Base-by-base conservation (phyloP, 768 basidiomycete species). In the Vararia minispora region DNA sequence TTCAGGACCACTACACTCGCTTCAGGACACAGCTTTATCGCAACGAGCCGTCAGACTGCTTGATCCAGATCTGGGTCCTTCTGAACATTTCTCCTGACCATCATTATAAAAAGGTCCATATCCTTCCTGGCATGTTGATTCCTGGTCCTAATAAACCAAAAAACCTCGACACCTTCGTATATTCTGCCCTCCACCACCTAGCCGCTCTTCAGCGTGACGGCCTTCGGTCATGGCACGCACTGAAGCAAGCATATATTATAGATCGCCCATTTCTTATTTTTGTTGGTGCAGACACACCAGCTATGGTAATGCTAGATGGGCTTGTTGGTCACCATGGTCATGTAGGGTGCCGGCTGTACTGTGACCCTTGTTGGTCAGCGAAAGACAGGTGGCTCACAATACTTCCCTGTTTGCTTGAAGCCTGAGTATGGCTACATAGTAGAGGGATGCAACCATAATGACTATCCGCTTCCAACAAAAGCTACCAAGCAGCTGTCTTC, bases 61-160 rank as follows among this genome's bases (percentile, higher is more conserved):
- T 58, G 56, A 50, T 60, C 0, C 54, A 50, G 8, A 61, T 66
- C 0, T 65, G 60, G 61, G 35, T 67, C 2, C 33, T 68, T 1
- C n/a, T n/a, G n/a, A n/a, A 64, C 39, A 38, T 58, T 1, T 17
- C 41, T 0, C 66, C 60, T 0, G 45, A 51, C 10, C n/a, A 37
- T 6, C 46, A 53, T 0, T 60, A 57, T 43, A 58, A 58, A 33
- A 62, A 59, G 28, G 39, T 43, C 14, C 42, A 51, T 39, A 49
- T 66, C 2, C 34, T 61, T 34, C 59, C 57, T 26, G 54, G 54
- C 8, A 41, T 50, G 0, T 31, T 59, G 11, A 52, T 59, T 16
- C 56, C 54, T 11, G 59, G 64, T 0, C 64, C 56, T 0, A 59
- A 63, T 6, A 58, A 61, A 6, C 58, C 57, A 0, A 59, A 58